Conservation (phyloP, 1,284 basidiomycete genomes). For the Pseudozyma hubeiensis region DNA sequence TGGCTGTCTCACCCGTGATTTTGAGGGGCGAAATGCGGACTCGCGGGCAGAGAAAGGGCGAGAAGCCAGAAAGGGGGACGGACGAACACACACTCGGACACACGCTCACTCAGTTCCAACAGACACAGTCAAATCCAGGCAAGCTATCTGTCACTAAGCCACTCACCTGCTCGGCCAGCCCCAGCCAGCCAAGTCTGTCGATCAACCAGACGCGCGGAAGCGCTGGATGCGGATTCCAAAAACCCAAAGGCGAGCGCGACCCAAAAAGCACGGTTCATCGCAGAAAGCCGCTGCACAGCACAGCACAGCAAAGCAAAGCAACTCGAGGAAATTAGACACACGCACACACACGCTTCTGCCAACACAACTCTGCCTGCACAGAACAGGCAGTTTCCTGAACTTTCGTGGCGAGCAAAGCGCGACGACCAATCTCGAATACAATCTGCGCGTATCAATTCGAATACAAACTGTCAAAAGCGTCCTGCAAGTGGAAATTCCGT, state of each 20-base stretch:
- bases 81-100: constrained; percentile 2
- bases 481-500: too few relatives aligned
- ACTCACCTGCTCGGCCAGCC: background rate
- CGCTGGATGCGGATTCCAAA: constrained; percentile 9
- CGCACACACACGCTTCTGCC: too few relatives aligned
- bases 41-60: constrained; percentile 5
- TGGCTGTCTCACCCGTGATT: constrained; percentile 1
- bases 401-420: too few relatives aligned
- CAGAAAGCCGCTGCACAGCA: background rate
- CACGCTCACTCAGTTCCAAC: constrained; percentile 1
- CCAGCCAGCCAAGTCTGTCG: background rate
- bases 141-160: constrained; percentile 1
- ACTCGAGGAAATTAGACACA: too few relatives aligned
- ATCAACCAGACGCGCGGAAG: constrained; percentile 1
- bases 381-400: too few relatives aligned
- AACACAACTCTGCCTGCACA: too few relatives aligned
- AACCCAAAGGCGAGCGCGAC: background rate
- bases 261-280: constrained; percentile 14
- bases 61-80: constrained; percentile 3
- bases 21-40: background rate
- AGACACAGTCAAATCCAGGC: background rate
- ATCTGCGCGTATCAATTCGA: too few relatives aligned
- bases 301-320: constrained; percentile 2
- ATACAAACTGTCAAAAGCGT: too few relatives aligned
- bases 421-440: too few relatives aligned